Evolutionary conservation across 768 basidiomycete species (phyloP), one percentile per base, ranked within the genome.

Genomic region (Lactarius sanguifluus): DNA sequence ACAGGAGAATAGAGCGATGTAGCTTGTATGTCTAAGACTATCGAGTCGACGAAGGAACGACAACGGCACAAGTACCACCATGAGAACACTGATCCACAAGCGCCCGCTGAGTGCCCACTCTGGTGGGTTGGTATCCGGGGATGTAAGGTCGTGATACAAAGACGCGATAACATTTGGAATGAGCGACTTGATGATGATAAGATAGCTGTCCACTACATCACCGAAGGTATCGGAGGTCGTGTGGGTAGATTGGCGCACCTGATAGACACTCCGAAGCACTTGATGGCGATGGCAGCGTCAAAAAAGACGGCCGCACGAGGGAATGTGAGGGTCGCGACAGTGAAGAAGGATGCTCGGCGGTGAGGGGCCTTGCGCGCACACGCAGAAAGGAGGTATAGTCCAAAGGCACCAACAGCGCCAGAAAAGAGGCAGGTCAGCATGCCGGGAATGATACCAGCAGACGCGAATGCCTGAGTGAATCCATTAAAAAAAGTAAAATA

Each of bases 251-350:
- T 43, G 61, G 71, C 2, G 56, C 77, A 94, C 85, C 93, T 94
- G 71, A 96, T 88, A 40, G 92, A 94, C 3, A 98, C 96, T 23
- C 96, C 96, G 74, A 97, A 97, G 76, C 96, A 98, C 75, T 98
- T 98, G 75, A 88, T 89, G 12, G 94, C 94, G 71, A 98, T 94
- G 15, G 96, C 96, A 4, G 87, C 88, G 75, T 98, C 96, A 72
- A 98, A 96, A 75, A 93, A 91, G 45, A 93, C 80, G 0, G 90
- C 91, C 0, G 90, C 92, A 54, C 82, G 86, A 2, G 96, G 96
- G 75, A 94, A 97, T 0, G 96, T 96, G 69, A 98, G 78, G 74
- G 90, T 84, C 1, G 91, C 83, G 23, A 96, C 79, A 16, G 89
- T 86, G 70, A 93, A 93, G 76, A 95, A 96, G 8, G 92, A 94